These are phyloP conservation scores for Lactarius tabidus DNA, from an alignment of 768 basidiomycete species.

Conservation along the genomic window DNA sequence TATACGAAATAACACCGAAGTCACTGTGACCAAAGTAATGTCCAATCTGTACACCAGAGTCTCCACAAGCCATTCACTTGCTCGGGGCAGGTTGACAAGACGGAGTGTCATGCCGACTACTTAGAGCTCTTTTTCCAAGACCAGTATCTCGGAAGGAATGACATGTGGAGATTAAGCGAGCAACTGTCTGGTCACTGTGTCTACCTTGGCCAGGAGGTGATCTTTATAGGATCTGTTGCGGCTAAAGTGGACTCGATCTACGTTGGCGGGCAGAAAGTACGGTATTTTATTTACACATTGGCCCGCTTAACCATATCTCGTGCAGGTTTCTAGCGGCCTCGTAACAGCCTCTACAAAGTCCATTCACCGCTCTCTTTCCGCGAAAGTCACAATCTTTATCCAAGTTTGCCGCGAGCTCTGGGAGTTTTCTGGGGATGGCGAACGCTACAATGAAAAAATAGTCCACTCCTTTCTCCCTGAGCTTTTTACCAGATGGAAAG, in stretches of 20 bases:
- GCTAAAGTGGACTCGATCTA: conserved; percentile 82
- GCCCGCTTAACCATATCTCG: neutral
- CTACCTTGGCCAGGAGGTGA: conserved; percentile 78
- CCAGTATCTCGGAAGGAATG: conserved; percentile 91
- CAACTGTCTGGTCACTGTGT: conserved; percentile 77
- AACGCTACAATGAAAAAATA: conserved; percentile 95
- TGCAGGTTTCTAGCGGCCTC: conserved; percentile 74
- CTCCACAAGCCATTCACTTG: conserved; percentile 8
- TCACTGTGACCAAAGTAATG: conserved; percentile 63
- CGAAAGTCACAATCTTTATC: conserved; percentile 90
- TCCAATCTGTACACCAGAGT: conserved; percentile 19
- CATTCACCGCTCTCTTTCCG: conserved; percentile 86
- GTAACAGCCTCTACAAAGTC: conserved; percentile 81
- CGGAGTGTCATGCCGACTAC: conserved; percentile 61
- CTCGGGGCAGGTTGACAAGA: conserved; percentile 59
- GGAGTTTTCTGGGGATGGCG: conserved; percentile 96
- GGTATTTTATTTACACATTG: conserved; percentile 18
- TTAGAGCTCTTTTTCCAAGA: conserved; percentile 92
- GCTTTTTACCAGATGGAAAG: conserved; percentile 80
- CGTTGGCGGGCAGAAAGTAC: conserved; percentile 61
- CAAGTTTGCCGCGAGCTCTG: conserved; percentile 95
- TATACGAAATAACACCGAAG: conserved; percentile 67
- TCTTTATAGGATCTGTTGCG: conserved; percentile 76
- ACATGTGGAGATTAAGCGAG: conserved; percentile 94
- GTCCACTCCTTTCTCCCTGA: conserved; percentile 93